These are phyloP conservation scores for Xylaria sp. DNA, from an alignment of 2,329 filamentous ascomycete genomes.

Conservation along the genomic window DNA sequence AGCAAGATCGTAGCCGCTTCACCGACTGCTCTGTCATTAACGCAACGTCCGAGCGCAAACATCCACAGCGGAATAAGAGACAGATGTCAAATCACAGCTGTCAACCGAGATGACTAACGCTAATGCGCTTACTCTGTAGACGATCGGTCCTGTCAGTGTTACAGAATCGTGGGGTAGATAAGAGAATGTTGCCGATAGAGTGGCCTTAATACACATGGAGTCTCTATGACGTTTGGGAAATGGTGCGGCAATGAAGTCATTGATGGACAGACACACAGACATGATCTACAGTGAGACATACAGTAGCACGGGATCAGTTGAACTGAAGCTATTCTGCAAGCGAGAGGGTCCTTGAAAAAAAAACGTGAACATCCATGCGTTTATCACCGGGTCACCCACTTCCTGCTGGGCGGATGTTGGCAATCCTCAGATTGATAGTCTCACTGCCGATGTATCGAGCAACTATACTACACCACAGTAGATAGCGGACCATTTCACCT, in stretches of 20 bases:
- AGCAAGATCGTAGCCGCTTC: neutral
- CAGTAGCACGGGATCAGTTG: neutral
- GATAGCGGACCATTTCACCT: too few relatives aligned
- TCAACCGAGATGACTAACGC: too few relatives aligned
- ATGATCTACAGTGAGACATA: neutral
- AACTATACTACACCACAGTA: too few relatives aligned
- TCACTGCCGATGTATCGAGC: too few relatives aligned
- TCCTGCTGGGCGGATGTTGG: too few relatives aligned
- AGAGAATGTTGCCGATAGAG: neutral
- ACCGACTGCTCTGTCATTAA: too few relatives aligned
- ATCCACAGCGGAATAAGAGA: neutral
- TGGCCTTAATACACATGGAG: neutral
- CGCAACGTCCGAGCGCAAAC: neutral
- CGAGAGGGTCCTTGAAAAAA: neutral
- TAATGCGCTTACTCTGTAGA: neutral
- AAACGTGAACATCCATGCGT: neutral
- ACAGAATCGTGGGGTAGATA: neutral
- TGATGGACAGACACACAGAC: neutral
- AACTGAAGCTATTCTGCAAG: neutral
- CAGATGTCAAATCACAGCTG: too few relatives aligned
- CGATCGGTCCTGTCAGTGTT: neutral
- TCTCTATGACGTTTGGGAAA: neutral
- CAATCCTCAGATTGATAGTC: too few relatives aligned
- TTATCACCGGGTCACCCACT: too few relatives aligned
- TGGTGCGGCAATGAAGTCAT: neutral